Evolutionary conservation across 768 basidiomycete species (phyloP), one percentile per base, ranked within the genome.

Genomic region (Hypsizygus marmoreus): DNA sequence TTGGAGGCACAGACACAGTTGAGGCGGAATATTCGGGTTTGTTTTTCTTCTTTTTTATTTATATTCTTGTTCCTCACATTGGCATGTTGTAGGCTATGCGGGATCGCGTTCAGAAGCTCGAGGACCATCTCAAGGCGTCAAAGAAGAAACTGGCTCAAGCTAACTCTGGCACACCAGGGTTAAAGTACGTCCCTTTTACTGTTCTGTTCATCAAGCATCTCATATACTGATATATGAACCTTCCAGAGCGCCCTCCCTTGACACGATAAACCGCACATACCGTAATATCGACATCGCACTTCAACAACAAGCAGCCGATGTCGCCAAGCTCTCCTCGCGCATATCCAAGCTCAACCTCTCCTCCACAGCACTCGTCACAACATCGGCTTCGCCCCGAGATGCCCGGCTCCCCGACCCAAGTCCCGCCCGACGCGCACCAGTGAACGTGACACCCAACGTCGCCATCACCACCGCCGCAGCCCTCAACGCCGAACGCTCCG

Each of bases 191-290:
- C 11, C 22, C 17, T 51, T 40, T n/a, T 30, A 12, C 12, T 16
- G 12, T 38, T 31, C 7, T 28, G 11, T 33, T 20, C 13, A 16
- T 16, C 43, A 34, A 42, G 12, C 13, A 23, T 48, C 12, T 40
- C n/a, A 29, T 36, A 7, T 11, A 30, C 26, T 46, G 20, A 35
- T 36, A 34, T 43, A 23, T 47, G 38, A 37, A 22, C 42, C 53
- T 23, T n/a, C 17, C 58, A 95, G 92, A 53, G 77, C 91, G 4
- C 92, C 93, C 1, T 82, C 90, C 6, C 67, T 97, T 40, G 94
- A 95, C 56, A 86, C 88, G 1, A 80, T 95, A 61, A 84, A 87
- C 54, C 80, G 90, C 24, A 88, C 91, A 0, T 87, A 89, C 56
- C 81, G 86, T 31, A 94, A 95, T 62, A 91, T 97, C 55, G 87